Evolutionary conservation across 1,284 basidiomycete genomes (phyloP), one percentile per base, ranked within the genome.

Genomic region (Neonothopanus nambi): DNA sequence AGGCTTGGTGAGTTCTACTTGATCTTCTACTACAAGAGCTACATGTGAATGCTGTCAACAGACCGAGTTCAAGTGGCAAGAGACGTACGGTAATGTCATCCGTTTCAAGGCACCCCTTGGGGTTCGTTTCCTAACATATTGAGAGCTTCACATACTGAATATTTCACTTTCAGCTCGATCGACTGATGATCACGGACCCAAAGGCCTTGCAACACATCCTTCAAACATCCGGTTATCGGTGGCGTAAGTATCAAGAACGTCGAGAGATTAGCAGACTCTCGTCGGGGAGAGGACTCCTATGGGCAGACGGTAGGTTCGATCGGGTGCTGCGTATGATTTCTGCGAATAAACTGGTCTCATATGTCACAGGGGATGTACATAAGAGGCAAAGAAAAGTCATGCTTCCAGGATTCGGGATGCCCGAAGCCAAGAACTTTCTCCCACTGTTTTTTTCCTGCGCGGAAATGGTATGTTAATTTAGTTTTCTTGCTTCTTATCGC

Each of bases 311-410:
- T 76, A 57, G 28, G 52, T 9, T 44, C 8, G 11, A 3, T 43
- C 23, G 5, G 4, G n/a, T 1, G 8, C 26, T 17, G 28, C 20
- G 30, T 33, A 51, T 39, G 0, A 17, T 11, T 42, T 8, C n/a
- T 46, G 30, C 13, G 13, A 24, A 12, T 46, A 20, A 48, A 33
- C 12, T 24, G 4, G 2, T 13, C 13, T 33, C 9, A 33, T 33
- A 33, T 5, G 42, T 42, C 30, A 17, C 46, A 80, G 79, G 75
- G 9, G 71, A 73, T 8, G 65, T 57, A 26, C 79, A 81, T 56
- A 73, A 70, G 50, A 65, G 75, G 41, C 75, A 78, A 23, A 59
- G 74, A 48, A 78, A 69, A 55, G 65, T 75, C 7, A 68, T 80
- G 64, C 65, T 71, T 21, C 75, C 74, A 1, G 77, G 70, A 6